Evolutionary conservation across 176 grass and related monocot genomes (phyloP).

Genomic region (Triticum urartu): DNA sequence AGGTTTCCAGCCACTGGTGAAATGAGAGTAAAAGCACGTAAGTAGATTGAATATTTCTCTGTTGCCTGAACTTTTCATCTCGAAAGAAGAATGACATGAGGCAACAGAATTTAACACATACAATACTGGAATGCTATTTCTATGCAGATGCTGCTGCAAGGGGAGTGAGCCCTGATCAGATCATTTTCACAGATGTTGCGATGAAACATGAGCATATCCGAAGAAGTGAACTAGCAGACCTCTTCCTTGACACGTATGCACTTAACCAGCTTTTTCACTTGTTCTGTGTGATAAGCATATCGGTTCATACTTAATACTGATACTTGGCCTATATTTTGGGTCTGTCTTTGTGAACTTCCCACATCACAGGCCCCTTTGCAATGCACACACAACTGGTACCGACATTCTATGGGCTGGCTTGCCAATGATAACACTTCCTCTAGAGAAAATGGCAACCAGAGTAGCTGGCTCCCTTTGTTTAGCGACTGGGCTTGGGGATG

Average conservation of each 20-base stretch:
- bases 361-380: slow-evolving; percentile 10
- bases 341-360: not conserved
- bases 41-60: slow-evolving; percentile 6
- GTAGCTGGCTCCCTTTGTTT: slow-evolving; percentile 23
- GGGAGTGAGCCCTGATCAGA: slow-evolving; percentile 9
- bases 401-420: slow-evolving; percentile 22
- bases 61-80: slow-evolving; percentile 12
- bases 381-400: slow-evolving; percentile 20
- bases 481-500: slow-evolving; percentile 17
- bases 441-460: slow-evolving; percentile 28
- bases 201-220: slow-evolving; percentile 21
- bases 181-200: slow-evolving; percentile 19
- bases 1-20: slow-evolving; percentile 24
- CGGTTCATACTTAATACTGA: not conserved
- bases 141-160: slow-evolving; percentile 19
- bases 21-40: slow-evolving; percentile 21
- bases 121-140: not conserved
- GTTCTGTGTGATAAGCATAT: not conserved
- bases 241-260: slow-evolving; percentile 22
- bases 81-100: not conserved
- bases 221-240: slow-evolving; percentile 24
- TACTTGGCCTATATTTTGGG: not conserved
- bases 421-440: slow-evolving; percentile 17
- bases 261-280: not conserved
- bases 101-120: not conserved